A percentile compares a stretch with the other conserved stretches of the same genome.
phyloP scores from a whole-genome alignment of 192 early-diverging fungal species.

The Thoreauomyces humboldtii region DNA sequence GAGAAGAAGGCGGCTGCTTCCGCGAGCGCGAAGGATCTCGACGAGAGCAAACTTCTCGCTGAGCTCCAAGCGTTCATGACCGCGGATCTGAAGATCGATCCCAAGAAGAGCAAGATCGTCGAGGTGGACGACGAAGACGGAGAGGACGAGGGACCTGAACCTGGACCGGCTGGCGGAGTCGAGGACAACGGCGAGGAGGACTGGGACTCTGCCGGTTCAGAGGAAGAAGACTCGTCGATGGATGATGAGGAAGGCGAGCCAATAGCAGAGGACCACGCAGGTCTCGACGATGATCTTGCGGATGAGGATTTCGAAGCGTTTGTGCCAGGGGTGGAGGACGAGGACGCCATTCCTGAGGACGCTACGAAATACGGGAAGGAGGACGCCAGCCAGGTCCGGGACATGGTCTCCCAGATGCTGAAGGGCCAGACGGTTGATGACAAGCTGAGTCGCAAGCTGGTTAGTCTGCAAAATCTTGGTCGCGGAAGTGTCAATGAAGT shows the following conservation, averaged over 20 bases:
- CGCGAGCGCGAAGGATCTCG: too few species aligned
- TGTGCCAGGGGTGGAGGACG: slow-evolving; percentile 18
- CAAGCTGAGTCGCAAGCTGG: slow-evolving; percentile 24
- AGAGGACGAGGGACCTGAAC: slow-evolving; percentile 25
- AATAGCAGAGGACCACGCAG: not conserved
- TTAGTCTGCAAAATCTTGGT: not conserved
- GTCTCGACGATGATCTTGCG: slow-evolving; percentile 1
- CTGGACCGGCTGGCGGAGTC: slow-evolving; percentile 21
- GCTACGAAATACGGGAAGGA: slow-evolving; percentile 30
- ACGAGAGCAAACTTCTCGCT: slow-evolving; percentile 31
- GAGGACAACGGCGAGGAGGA: slow-evolving; percentile 5
- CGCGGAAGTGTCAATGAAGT: not conserved
- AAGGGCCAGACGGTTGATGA: slow-evolving; percentile 27
- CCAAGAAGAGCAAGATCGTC: slow-evolving; percentile 21
- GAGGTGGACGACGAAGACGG: slow-evolving; percentile 41
- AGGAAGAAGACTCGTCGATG: slow-evolving; percentile 21
- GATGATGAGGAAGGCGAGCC: slow-evolving; percentile 23
- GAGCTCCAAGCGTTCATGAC: slow-evolving; percentile 39
- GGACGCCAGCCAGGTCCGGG: slow-evolving; percentile 22
- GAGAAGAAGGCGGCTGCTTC: slow-evolving; percentile 19
- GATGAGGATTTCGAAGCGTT: slow-evolving; percentile 17
- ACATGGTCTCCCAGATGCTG: slow-evolving; percentile 37
- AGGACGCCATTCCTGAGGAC: slow-evolving; percentile 13
- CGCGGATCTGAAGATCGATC: slow-evolving; percentile 35
- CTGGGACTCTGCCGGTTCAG: slow-evolving; percentile 18